Evolutionary conservation across 2,329 filamentous ascomycete species (phyloP).

Genomic region (Ophiosphaerella narmari): DNA sequence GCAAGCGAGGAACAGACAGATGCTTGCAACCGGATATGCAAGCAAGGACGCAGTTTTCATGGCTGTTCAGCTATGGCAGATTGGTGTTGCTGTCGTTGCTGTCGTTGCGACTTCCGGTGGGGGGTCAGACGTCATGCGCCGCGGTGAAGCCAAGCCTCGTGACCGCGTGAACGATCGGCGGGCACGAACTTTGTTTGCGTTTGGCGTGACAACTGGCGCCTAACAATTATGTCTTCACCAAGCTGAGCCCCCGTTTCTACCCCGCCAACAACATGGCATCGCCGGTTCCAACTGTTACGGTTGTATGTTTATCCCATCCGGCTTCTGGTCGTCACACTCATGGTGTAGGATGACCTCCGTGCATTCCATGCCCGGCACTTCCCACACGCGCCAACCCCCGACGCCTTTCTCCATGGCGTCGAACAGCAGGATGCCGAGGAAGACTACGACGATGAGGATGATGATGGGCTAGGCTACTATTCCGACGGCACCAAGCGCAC

Average conservation of each 20-base stretch:
- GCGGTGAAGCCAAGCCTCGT: conserved; percentile 40
- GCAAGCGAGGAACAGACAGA: conserved; percentile 38
- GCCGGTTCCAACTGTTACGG: conserved; percentile 38
- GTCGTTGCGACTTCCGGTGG: conserved; percentile 16
- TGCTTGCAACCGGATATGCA: conserved; percentile 32
- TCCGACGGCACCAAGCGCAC: conserved; percentile 84
- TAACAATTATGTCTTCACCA: conserved; percentile 17
- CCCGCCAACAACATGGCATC: conserved; percentile 19
- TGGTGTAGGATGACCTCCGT: conserved; percentile 49
- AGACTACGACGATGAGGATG: conserved; percentile 50
- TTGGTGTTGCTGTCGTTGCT: conserved; percentile 13
- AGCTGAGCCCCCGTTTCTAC: conserved; percentile 16
- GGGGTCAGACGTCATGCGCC: conserved; percentile 40
- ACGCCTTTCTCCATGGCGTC: conserved; percentile 33
- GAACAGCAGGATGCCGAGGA: conserved; percentile 38
- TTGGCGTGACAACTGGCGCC: conserved; percentile 6
- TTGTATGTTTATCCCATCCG: conserved; percentile 23
- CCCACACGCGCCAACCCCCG: conserved; percentile 43
- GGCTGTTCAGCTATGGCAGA: conserved; percentile 15
- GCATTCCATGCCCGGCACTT: conserved; percentile 52
- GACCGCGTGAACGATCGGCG: conserved; percentile 35
- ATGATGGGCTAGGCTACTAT: conserved; percentile 81
- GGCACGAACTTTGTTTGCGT: conserved; percentile 6
- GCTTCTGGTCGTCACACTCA: conserved; percentile 13
- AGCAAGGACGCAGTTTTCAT: conserved; percentile 36